Conservation (phyloP, 2,329 filamentous ascomycete genomes). For the Mycosphaerella arachidis region DNA sequence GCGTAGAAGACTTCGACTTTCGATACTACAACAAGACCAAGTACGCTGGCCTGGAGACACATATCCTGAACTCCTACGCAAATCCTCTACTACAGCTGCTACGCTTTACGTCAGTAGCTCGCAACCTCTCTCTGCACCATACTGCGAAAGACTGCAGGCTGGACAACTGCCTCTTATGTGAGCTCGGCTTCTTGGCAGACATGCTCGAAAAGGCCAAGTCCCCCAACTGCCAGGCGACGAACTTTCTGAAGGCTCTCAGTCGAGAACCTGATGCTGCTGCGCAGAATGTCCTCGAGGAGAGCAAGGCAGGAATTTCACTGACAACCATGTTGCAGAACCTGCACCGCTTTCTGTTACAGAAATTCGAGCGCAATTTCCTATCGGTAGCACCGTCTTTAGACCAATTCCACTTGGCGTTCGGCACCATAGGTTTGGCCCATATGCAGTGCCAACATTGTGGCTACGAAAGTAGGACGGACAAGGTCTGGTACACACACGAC, state of each 20-base stretch:
- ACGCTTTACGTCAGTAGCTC: constrained; percentile 80
- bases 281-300: constrained; percentile 79
- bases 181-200: constrained; percentile 91
- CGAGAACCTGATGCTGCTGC: constrained; percentile 72
- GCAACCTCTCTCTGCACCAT: constrained; percentile 85
- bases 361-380: constrained; percentile 61
- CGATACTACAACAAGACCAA: constrained; percentile 91
- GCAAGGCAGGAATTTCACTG: constrained; percentile 64
- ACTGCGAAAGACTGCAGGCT: constrained; percentile 78
- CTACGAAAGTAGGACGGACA: constrained; percentile 77
- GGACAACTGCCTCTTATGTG: constrained; percentile 83
- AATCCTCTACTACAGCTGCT: constrained; percentile 88
- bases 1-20: constrained; percentile 99
- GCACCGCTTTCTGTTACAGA: constrained; percentile 78
- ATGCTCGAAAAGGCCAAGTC: constrained; percentile 96
- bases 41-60: constrained; percentile 89
- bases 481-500: constrained; percentile 78
- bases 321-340: constrained; percentile 81
- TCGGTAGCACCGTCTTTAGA: constrained; percentile 54
- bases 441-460: constrained; percentile 84
- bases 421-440: constrained; percentile 64
- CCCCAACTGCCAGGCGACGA: constrained; percentile 92
- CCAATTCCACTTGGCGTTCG: constrained; percentile 68
- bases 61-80: constrained; percentile 94
- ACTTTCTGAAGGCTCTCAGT: constrained; percentile 84